A percentile compares a stretch with the other conserved stretches of the same genome.
Evolutionary conservation across 1,284 basidiomycete species (phyloP).

Genomic region (Spongispora temasekensis): DNA sequence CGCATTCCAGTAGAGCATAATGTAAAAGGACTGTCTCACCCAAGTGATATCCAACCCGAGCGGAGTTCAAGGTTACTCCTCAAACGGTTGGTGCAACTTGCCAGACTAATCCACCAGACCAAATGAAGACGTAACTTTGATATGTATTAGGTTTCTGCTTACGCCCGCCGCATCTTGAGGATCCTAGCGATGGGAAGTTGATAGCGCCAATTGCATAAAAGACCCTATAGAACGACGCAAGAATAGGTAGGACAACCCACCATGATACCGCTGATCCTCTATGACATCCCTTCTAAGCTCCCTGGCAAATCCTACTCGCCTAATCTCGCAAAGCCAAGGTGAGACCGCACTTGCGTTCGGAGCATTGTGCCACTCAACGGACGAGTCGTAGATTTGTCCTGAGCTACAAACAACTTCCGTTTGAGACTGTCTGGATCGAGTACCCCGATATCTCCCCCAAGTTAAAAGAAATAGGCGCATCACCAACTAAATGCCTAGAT

Average conservation of each 20-base stretch:
- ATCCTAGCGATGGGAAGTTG: not conserved
- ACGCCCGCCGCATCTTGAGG: too few relatives aligned
- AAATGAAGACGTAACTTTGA: too few relatives aligned
- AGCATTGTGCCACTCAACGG: not conserved
- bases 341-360: not conserved
- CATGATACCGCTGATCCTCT: constrained; percentile 28
- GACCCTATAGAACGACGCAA: not conserved
- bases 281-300: constrained; percentile 31
- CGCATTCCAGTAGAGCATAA: too few relatives aligned
- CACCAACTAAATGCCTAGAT: not conserved
- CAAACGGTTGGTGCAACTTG: too few relatives aligned
- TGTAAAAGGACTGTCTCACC: too few relatives aligned
- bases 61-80: too few relatives aligned
- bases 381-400: not conserved
- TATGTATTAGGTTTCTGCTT: too few relatives aligned
- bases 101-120: too few relatives aligned
- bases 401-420: not conserved
- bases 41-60: too few relatives aligned
- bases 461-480: not conserved
- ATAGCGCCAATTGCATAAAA: too few relatives aligned
- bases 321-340: constrained; percentile 29
- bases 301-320: constrained; percentile 21
- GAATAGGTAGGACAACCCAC: not conserved
- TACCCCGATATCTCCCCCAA: not conserved
- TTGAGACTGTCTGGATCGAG: not conserved